Conservation (phyloP, 2,329 filamentous ascomycete species). For the Ceratocystis ficicola region DNA sequence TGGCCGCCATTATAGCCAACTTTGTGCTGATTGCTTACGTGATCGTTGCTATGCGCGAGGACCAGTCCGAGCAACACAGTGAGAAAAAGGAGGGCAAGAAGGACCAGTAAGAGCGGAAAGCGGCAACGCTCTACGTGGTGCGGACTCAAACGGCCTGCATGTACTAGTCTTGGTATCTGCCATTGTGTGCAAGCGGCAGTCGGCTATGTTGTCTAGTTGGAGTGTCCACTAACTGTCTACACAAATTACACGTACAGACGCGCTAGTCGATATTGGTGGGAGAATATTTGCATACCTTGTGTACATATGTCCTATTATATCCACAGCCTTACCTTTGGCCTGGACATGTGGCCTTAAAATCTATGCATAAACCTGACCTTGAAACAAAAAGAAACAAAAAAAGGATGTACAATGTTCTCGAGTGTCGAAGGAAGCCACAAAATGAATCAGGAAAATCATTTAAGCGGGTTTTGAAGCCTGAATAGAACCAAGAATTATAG, state of each 20-base stretch:
- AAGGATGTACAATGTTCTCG: background rate
- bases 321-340: background rate
- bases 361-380: background rate
- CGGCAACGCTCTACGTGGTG: too few relatives aligned
- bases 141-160: too few relatives aligned
- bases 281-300: too few relatives aligned
- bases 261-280: too few relatives aligned
- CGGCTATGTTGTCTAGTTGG: too few relatives aligned
- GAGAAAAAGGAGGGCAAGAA: conserved; percentile 39
- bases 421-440: background rate
- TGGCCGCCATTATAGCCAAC: conserved; percentile 83
- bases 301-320: too few relatives aligned
- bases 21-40: conserved; percentile 84
- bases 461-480: too few relatives aligned
- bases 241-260: background rate
- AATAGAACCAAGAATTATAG: too few relatives aligned
- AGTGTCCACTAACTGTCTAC: too few relatives aligned
- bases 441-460: background rate
- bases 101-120: conserved; percentile 30
- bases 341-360: background rate
- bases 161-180: too few relatives aligned
- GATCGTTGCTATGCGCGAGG: conserved; percentile 81
- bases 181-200: too few relatives aligned
- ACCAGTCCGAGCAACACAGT: conserved; percentile 43
- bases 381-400: background rate